Evolutionary conservation across 176 grass and related monocot genomes (phyloP).

Genomic region (Triticum monococcum): DNA sequence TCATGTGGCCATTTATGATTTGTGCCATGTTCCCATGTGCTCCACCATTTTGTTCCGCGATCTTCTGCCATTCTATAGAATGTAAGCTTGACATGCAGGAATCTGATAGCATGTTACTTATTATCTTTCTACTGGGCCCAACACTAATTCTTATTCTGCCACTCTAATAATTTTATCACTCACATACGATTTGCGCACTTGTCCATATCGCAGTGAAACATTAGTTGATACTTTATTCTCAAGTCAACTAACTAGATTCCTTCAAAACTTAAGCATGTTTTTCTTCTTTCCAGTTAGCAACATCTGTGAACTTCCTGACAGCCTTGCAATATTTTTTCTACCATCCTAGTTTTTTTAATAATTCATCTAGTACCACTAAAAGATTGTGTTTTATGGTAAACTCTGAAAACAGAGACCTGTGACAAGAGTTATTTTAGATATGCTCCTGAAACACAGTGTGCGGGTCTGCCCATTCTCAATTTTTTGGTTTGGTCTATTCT

Average conservation of each 20-base stretch:
- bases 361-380: background rate
- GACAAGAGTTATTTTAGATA: background rate
- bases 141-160: background rate
- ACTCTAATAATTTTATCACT: background rate
- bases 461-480: background rate
- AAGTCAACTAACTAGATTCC: background rate
- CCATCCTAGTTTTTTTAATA: background rate
- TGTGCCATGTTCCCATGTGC: constrained; percentile 30
- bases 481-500: background rate
- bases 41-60: constrained; percentile 3
- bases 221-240: background rate
- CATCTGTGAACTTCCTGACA: background rate
- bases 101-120: constrained; percentile 20
- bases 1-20: constrained; percentile 19
- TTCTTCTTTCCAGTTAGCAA: background rate
- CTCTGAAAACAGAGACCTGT: background rate
- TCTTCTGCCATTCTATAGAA: constrained; percentile 8
- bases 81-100: constrained; percentile 26
- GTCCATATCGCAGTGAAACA: background rate
- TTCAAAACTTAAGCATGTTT: background rate
- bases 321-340: background rate
- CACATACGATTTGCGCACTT: background rate
- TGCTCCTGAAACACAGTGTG: background rate
- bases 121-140: constrained; percentile 7
- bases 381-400: background rate